Evolutionary conservation across 345 rosid genomes (phyloP), one percentile per base, ranked within the genome.

Genomic region (Eucalyptus curtisii): DNA sequence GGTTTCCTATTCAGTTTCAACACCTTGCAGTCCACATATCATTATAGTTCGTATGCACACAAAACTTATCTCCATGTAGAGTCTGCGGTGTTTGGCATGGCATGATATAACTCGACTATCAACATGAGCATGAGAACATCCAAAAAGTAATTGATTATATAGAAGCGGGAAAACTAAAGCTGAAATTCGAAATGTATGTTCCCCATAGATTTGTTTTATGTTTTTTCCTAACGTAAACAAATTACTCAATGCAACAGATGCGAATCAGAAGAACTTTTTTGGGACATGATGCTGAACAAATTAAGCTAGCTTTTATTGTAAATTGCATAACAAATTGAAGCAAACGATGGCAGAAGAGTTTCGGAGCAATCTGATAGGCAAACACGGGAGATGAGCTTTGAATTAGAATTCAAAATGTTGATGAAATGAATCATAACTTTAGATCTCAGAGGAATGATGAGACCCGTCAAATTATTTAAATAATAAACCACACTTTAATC

Each of bases 401-500:
- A 61, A 61, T 27, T 27, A 61, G 4, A 27, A 61, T 61, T 61
- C 8, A 61, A 3, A 61, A 27, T 61, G 68, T 61, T 27, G 17
- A 61, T 0, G 68, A 0, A 61, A 12, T 27, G 68, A 61, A 27
- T 27, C 68, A 59, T 27, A 61, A 61, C 4, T 61, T 61, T 61
- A 61, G 33, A 61, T 27, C 68, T 61, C 4, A 3, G 4, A 61
- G 68, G 0, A 61, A 0, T 61, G 12, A 27, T 12, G 68, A 27
- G 8, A 61, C 8, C 66, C 0, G 20, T 55, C 30, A 55, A 24
- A 53, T 24, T 55, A 55, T 10, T 9, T 55, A 22, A 55, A 55
- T 55, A 55, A 0, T 55, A 55, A 55, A 55, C 0, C 6, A 24
- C 30, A 24, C 13, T 0, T 55, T 55, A 22, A 55, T 55, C 0